These are phyloP conservation scores for Karstenula rhodostoma DNA, from an alignment of 2,329 filamentous ascomycete species.

Conservation along the genomic window DNA sequence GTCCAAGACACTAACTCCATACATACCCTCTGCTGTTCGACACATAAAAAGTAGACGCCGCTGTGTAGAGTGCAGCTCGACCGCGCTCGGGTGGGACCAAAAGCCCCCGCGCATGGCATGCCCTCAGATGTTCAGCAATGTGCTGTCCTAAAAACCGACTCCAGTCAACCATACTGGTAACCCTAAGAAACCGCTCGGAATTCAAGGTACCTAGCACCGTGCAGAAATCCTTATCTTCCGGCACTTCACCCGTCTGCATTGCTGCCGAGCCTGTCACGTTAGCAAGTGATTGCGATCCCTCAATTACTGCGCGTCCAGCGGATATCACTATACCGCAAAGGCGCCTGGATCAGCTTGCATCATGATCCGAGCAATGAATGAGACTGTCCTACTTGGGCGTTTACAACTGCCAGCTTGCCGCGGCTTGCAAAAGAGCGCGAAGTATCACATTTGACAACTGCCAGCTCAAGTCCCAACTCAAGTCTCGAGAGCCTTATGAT, in stretches of 20 bases:
- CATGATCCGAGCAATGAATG: constrained; percentile 8
- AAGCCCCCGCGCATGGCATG: not conserved
- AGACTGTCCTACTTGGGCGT: constrained; percentile 8
- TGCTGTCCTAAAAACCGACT: not conserved
- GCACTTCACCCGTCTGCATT: constrained; percentile 23
- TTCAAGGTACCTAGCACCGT: not conserved
- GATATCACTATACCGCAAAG: not conserved
- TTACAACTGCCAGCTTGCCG: not conserved
- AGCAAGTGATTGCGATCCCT: constrained; percentile 21
- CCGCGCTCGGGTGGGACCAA: too few species aligned
- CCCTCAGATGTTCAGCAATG: not conserved
- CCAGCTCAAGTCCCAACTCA: not conserved
- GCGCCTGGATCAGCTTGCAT: constrained; percentile 5
- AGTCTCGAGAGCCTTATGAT: not conserved
- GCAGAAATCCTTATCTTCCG: constrained; percentile 1
- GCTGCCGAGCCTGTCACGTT: constrained; percentile 17
- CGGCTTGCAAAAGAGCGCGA: too few species aligned
- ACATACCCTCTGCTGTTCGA: too few species aligned
- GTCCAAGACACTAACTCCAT: too few species aligned
- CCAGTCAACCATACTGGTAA: not conserved
- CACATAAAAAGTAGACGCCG: not conserved
- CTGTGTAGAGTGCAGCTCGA: not conserved
- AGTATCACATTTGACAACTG: too few species aligned
- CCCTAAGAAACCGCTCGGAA: not conserved
- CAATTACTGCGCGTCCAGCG: constrained; percentile 14